These are phyloP conservation scores for Lenwebbia sp. DNA, from an alignment of 345 rosid genomes.

Conservation along the genomic window DNA sequence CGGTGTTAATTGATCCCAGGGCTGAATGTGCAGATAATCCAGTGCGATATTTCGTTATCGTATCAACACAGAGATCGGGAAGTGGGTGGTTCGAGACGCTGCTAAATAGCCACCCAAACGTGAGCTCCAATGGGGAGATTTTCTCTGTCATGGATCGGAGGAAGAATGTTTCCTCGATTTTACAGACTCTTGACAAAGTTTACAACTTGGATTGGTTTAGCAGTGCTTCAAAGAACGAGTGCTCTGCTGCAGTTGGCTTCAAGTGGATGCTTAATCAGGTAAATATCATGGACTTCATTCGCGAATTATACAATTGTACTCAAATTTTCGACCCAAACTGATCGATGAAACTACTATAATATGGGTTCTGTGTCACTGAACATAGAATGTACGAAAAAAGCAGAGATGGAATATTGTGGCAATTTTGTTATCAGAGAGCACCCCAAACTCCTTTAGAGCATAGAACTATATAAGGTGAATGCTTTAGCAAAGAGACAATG, in stretches of 20 bases:
- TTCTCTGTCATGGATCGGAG: conserved; percentile 65
- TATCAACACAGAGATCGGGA: conserved; percentile 97
- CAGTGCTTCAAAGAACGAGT: conserved; percentile 91
- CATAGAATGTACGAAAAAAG: neutral
- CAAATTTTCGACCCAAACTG: neutral
- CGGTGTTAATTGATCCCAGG: conserved; percentile 23
- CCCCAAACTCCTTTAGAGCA: neutral
- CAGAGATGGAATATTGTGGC: neutral
- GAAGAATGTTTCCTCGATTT: conserved; percentile 46
- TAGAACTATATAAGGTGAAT: neutral
- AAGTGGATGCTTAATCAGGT: conserved; percentile 99
- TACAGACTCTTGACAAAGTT: conserved; percentile 57
- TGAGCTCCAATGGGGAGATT: conserved; percentile 94
- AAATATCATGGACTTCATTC: neutral
- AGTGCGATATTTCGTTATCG: conserved; percentile 64
- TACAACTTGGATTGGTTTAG: conserved; percentile 82
- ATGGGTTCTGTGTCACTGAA: neutral
- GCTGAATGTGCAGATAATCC: conserved; percentile 71
- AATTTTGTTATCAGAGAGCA: neutral
- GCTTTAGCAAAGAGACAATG: neutral
- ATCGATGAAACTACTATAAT: neutral
- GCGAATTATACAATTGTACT: neutral
- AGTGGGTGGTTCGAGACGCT: conserved; percentile 99
- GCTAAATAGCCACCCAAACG: conserved; percentile 79
- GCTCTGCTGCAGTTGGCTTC: conserved; percentile 95